Percentiles rank a stretch among this genome's conserved stretches.
phyloP scores from a whole-genome alignment of 2,329 filamentous ascomycete species.

The Neoascochyta sp. region DNA sequence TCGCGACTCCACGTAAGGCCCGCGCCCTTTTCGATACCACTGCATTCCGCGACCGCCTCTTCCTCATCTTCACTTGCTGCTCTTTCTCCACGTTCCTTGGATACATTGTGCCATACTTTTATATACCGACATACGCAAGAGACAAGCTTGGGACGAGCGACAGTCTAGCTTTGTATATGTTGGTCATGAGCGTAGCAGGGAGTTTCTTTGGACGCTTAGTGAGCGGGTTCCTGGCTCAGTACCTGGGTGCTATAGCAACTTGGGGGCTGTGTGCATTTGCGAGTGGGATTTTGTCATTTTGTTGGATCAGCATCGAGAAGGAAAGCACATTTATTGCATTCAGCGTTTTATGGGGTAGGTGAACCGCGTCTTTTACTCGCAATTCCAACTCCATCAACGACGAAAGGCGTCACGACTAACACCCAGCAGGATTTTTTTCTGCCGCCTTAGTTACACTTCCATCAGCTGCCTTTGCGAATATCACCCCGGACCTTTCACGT shows the following conservation, averaged over 20 bases:
- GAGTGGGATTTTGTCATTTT: conserved; percentile 27
- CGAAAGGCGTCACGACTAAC: too few species aligned
- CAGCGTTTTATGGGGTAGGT: conserved; percentile 36
- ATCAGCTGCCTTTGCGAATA: conserved; percentile 35
- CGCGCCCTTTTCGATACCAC: conserved; percentile 33
- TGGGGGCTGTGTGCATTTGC: conserved; percentile 31
- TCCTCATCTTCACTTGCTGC: conserved; percentile 34
- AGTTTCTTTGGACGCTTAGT: conserved; percentile 36
- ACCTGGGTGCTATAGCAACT: conserved; percentile 30
- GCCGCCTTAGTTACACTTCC: conserved; percentile 38
- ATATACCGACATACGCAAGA: conserved; percentile 35
- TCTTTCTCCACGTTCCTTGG: conserved; percentile 37
- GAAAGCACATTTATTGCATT: conserved; percentile 31
- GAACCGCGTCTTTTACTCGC: not conserved
- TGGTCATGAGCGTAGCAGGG: conserved; percentile 30
- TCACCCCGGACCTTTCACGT: conserved; percentile 35
- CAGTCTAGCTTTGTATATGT: conserved; percentile 30
- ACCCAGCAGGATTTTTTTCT: conserved; percentile 33
- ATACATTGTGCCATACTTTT: conserved; percentile 40
- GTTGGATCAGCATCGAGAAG: conserved; percentile 33
- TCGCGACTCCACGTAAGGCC: conserved; percentile 27
- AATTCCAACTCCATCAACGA: not conserved
- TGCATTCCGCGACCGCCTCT: conserved; percentile 32
- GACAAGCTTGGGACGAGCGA: conserved; percentile 29
- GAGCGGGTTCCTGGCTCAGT: conserved; percentile 31